Conservation (phyloP, 139 green algal genomes). For the Chlorella sorokiniana region DNA sequence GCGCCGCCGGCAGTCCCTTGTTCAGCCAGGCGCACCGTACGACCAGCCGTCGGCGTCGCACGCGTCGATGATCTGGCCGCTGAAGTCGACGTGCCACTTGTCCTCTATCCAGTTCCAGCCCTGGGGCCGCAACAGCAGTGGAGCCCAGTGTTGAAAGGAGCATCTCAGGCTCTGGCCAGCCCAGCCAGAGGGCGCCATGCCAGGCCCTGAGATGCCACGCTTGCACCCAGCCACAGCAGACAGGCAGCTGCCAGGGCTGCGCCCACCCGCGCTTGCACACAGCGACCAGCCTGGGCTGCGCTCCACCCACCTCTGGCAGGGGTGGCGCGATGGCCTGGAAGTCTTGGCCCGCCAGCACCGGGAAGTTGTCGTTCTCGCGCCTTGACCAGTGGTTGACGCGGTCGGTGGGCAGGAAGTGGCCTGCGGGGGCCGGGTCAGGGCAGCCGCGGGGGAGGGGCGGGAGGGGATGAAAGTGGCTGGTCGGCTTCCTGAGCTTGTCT, state of each 20-base stretch:
- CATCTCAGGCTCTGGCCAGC: neutral
- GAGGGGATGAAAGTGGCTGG: too few relatives aligned
- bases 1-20: too few relatives aligned
- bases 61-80: constrained; percentile 44
- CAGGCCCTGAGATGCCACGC: too few relatives aligned
- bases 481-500: too few relatives aligned
- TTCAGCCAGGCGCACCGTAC: constrained; percentile 61
- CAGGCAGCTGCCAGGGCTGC: too few relatives aligned
- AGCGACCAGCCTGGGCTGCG: neutral
- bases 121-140: neutral
- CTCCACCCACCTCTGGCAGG: constrained; percentile 15
- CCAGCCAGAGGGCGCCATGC: too few relatives aligned
- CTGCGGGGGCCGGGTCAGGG: too few relatives aligned
- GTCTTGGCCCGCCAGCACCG: neutral
- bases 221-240: too few relatives aligned
- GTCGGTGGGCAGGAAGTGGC: constrained; percentile 88
- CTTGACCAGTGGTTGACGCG: constrained; percentile 30
- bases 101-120: constrained; percentile 68
- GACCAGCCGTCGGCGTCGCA: constrained; percentile 76
- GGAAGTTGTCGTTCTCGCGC: constrained; percentile 26
- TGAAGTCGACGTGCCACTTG: constrained; percentile 76
- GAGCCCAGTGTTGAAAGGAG: too few relatives aligned
- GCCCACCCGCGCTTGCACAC: neutral
- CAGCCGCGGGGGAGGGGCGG: too few relatives aligned
- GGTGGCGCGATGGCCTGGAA: constrained; percentile 17